Evolutionary conservation across 306 rosid genomes (phyloP).

Genomic region (Vicia sativa): DNA sequence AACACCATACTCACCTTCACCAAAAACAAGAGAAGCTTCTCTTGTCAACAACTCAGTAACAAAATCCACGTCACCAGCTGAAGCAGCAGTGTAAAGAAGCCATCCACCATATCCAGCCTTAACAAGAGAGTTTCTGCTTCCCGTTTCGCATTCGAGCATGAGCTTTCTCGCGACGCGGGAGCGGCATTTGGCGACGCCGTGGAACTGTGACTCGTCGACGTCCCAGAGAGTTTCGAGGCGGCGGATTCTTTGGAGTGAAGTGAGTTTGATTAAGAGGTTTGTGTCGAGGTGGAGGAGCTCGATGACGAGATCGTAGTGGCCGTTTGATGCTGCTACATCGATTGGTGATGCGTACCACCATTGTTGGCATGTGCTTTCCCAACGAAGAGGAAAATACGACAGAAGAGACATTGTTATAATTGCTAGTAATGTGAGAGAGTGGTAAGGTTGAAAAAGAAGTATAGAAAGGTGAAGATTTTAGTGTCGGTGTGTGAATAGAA

Average conservation of each 20-base stretch:
- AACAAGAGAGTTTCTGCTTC: slow-evolving; percentile 59
- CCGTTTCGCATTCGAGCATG: slow-evolving; percentile 57
- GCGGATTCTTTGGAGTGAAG: slow-evolving; percentile 85
- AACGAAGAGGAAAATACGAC: slow-evolving; percentile 71
- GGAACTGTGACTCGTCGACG: slow-evolving; percentile 66
- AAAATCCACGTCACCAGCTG: slow-evolving; percentile 77
- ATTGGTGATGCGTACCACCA: slow-evolving; percentile 98
- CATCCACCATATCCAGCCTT: slow-evolving; percentile 96
- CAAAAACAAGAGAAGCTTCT: slow-evolving; percentile 71
- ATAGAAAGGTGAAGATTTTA: slow-evolving; percentile 57
- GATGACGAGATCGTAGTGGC: slow-evolving; percentile 73
- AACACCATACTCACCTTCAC: slow-evolving; percentile 91
- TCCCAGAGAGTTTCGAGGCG: slow-evolving; percentile 98
- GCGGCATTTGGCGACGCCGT: slow-evolving; percentile 67
- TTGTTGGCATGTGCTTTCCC: slow-evolving; percentile 93
- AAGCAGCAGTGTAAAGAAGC: slow-evolving; percentile 95
- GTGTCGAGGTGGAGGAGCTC: slow-evolving; percentile 90
- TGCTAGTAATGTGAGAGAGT: not conserved
- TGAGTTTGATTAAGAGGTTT: slow-evolving; percentile 83
- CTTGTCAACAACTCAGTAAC: slow-evolving; percentile 58
- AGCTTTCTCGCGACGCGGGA: slow-evolving; percentile 69
- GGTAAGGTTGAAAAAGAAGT: slow-evolving; percentile 34
- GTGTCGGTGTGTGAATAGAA: slow-evolving; percentile 49
- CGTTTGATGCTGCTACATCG: slow-evolving; percentile 92
- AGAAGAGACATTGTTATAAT: slow-evolving; percentile 48